Evolutionary conservation across 257 asterid species (phyloP).

Genomic region (Solanum rostratum): DNA sequence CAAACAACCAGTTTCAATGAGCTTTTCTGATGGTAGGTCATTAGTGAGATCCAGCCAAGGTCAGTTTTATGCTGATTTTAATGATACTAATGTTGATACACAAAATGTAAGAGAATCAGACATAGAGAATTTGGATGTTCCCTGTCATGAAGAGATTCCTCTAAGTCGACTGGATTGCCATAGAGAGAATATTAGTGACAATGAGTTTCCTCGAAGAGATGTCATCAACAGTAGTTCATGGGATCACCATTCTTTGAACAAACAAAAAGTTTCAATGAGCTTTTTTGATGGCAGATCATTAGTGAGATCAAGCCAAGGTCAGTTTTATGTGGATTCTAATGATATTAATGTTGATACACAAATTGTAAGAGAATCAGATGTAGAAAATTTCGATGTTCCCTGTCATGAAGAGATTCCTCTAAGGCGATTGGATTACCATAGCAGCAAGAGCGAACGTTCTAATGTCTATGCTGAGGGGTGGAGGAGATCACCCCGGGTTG

Average conservation of each 20-base stretch:
- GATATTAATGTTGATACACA: neutral
- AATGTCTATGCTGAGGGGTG: constrained; percentile 6
- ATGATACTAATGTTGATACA: neutral
- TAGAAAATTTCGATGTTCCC: neutral
- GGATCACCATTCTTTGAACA: neutral
- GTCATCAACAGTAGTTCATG: neutral
- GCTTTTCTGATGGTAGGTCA: neutral
- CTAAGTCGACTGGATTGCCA: neutral
- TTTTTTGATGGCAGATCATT: neutral
- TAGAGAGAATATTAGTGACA: neutral
- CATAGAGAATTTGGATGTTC: neutral
- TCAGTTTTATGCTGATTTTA: neutral
- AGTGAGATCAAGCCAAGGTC: neutral
- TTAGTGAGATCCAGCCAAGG: neutral
- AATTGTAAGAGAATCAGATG: constrained; percentile 1
- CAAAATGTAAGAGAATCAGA: constrained; percentile 1
- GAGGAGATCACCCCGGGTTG: constrained; percentile 3
- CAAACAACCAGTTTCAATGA: neutral
- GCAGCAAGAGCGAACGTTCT: constrained; percentile 1
- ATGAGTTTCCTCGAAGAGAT: constrained; percentile 3
- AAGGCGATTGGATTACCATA: neutral
- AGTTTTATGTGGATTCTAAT: neutral
- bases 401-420: neutral
- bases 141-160: neutral
- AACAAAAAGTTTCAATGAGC: neutral